Evolutionary conservation across 1,284 basidiomycete species (phyloP).

Genomic region (Cutaneotrichosporon sp.): DNA sequence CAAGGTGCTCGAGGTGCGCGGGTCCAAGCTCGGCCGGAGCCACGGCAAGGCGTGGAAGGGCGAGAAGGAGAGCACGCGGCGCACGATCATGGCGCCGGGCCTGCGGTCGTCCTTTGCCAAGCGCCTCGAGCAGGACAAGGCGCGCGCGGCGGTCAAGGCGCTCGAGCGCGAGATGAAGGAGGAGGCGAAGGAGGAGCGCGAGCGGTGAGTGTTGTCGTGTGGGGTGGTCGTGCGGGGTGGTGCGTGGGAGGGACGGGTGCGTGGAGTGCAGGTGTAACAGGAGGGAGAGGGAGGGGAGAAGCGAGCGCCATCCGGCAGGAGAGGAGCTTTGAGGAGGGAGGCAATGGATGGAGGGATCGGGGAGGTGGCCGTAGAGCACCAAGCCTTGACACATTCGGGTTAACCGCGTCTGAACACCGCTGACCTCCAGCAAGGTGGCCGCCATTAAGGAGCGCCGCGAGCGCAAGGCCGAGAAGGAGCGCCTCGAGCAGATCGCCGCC

Average conservation of each 20-base stretch:
- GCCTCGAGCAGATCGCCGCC: constrained; percentile 50
- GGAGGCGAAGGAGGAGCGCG: constrained; percentile 46
- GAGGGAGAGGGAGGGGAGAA: background rate
- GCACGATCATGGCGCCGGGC: constrained; percentile 40
- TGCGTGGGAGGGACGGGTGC: no score
- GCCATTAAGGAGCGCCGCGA: constrained; percentile 50
- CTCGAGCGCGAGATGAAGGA: constrained; percentile 53
- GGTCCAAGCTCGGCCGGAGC: constrained; percentile 42
- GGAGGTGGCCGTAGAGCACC: no score
- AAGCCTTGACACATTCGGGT: no score
- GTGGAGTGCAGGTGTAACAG: background rate
- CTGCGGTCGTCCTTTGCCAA: constrained; percentile 48
- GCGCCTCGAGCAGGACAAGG: constrained; percentile 46
- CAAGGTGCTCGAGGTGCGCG: constrained; percentile 19
- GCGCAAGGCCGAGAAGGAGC: constrained; percentile 49
- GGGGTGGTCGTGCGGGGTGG: background rate
- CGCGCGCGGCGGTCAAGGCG: constrained; percentile 43
- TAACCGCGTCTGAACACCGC: background rate
- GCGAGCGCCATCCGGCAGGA: no score
- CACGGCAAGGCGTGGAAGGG: constrained; percentile 51
- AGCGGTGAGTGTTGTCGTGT: constrained; percentile 40
- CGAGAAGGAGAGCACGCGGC: constrained; percentile 43
- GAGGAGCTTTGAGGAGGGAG: no score
- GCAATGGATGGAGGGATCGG: no score
- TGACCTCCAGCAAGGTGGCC: constrained; percentile 38